phyloP scores from a whole-genome alignment of 2,329 filamentous ascomycete genomes.

The Cytospora piceicola region DNA sequence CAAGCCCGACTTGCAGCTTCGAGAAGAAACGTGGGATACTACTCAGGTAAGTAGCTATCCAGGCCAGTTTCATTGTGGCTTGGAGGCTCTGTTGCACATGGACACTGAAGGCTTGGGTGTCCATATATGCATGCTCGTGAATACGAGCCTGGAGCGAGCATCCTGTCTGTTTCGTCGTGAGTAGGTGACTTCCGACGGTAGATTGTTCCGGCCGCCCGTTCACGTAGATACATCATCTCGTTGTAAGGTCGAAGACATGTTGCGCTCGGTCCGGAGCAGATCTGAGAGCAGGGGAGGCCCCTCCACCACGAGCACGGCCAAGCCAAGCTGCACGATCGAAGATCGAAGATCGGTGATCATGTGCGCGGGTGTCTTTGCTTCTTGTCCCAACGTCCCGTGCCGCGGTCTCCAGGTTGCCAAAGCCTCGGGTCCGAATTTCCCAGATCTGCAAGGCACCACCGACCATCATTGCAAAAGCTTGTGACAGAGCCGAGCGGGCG shows the following conservation, averaged over 20 bases:
- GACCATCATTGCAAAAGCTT: not conserved
- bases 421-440: conserved; percentile 16
- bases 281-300: not conserved
- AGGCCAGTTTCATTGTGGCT: not conserved
- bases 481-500: not conserved
- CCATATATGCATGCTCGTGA: not conserved
- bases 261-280: not conserved
- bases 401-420: conserved; percentile 14
- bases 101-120: not conserved
- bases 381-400: conserved; percentile 7
- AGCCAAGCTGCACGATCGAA: conserved; percentile 10
- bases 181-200: not conserved
- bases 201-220: too few species aligned
- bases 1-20: conserved; percentile 5
- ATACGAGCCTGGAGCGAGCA: conserved; percentile 5
- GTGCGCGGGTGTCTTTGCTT: conserved; percentile 11
- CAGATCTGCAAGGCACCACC: not conserved
- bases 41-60: not conserved
- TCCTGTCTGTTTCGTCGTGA: not conserved
- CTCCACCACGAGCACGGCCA: conserved; percentile 6
- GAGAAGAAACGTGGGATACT: conserved; percentile 5
- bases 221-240: too few species aligned
- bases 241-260: not conserved
- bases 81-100: conserved; percentile 3
- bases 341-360: conserved; percentile 20